Base-by-base conservation (phyloP, 129 eudicot species). In the Arctium minus region DNA sequence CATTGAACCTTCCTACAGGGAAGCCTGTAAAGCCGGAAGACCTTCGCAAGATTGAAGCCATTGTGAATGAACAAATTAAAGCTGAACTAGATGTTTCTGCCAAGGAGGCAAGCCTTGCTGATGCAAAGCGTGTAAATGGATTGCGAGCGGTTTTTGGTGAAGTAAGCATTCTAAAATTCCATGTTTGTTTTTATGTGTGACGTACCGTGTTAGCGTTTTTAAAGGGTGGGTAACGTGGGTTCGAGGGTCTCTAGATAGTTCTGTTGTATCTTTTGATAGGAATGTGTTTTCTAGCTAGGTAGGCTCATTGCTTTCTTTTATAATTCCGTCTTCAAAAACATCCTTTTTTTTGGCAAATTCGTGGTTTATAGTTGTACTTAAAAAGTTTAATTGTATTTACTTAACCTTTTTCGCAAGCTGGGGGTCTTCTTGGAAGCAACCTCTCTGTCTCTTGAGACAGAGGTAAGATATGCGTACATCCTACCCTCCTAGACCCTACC, bases 81-180 rank as follows among this genome's bases (percentile, higher is more conserved):
- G 91, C 93, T 39, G 92, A 96, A 81, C 84, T 96, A 75, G 94
- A 87, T 71, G 99, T 96, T 39, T 96, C 79, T 81, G 90, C 97
- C 32, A 93, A 93, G 88, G 99, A 93, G 90, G 97, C 90, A 56
- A 90, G 78, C 73, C 92, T 93, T 73, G 88, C 89, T 79, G 99
- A 93, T 75, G 99, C 99, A 42, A 93, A 88, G 82, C 85, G 90
- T 64, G 83, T 96, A 12, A 91, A 90, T 56, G 98, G 99, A 10
- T 85, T 96, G 74, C 85, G 98, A 70, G 98, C 98, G 78, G 99
- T 96, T 78, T 96, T 96, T 88, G 99, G 99, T n/a, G 98, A 96
- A 88, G 99, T 96, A 84, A 76, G 89, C 72, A 75, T 15, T 33
- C 40, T 64, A 15, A 22, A 15, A 46, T 22, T 75, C 12, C 1